These are phyloP conservation scores for Bruguiera hainesii DNA, from an alignment of 441 rosid genomes.

Conservation along the genomic window DNA sequence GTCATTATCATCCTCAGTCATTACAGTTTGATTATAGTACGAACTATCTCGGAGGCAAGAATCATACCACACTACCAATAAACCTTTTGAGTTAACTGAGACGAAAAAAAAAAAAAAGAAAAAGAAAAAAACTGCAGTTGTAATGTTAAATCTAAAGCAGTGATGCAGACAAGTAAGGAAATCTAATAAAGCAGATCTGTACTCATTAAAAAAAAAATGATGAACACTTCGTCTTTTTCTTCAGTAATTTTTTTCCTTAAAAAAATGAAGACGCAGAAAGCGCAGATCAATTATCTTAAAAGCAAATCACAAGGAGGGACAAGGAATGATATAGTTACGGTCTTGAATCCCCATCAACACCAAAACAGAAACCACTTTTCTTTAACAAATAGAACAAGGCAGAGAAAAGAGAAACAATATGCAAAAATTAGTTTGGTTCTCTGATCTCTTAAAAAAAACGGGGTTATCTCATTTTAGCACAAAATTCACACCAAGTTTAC, in stretches of 20 bases:
- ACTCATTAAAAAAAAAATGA: conserved; percentile 4
- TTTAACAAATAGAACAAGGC: not conserved
- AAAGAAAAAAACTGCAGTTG: too few relatives aligned
- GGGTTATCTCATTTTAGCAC: not conserved
- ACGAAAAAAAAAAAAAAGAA: too few relatives aligned
- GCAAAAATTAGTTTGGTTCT: not conserved
- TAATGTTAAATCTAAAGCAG: too few relatives aligned
- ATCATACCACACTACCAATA: too few relatives aligned
- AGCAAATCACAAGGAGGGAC: not conserved
- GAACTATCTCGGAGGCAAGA: too few relatives aligned
- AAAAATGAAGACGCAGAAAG: not conserved
- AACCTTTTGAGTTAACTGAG: too few relatives aligned
- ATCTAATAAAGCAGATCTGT: not conserved
- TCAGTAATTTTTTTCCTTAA: conserved; percentile 10
- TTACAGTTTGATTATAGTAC: too few relatives aligned
- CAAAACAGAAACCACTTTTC: not conserved
- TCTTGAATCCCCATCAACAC: not conserved
- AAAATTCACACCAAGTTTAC: not conserved
- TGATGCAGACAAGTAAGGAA: too few relatives aligned
- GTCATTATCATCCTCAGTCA: conserved; percentile 3
- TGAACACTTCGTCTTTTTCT: conserved; percentile 32
- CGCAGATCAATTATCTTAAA: not conserved
- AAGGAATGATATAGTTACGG: not conserved
- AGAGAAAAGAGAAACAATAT: not conserved
- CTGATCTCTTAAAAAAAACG: not conserved